Evolutionary conservation across 2,329 filamentous ascomycete species (phyloP).

Genomic region (Neofusicoccum laricinum): DNA sequence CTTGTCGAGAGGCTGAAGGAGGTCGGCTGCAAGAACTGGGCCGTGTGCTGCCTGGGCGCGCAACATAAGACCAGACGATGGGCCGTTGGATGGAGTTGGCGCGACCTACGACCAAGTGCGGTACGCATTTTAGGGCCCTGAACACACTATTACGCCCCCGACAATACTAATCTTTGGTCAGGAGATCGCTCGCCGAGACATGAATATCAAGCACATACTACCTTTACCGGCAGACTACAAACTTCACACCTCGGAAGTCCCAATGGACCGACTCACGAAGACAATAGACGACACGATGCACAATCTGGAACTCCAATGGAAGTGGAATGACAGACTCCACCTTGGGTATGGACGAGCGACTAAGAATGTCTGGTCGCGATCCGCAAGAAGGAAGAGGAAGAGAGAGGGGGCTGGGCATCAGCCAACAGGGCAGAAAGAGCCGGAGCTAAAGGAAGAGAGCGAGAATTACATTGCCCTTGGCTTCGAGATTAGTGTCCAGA

Average conservation of each 20-base stretch:
- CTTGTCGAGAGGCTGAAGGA: constrained; percentile 59
- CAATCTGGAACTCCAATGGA: constrained; percentile 62
- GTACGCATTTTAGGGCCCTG: not conserved
- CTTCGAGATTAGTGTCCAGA: constrained; percentile 34
- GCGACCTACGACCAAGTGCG: constrained; percentile 1
- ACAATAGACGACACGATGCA: constrained; percentile 5
- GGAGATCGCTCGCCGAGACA: constrained; percentile 3
- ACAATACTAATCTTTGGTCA: not conserved
- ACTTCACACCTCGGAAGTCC: constrained; percentile 36
- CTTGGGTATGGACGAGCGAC: constrained; percentile 62
- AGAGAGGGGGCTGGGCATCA: constrained; percentile 4
- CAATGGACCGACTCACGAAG: constrained; percentile 24
- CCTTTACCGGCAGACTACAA: constrained; percentile 26
- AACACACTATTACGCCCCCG: constrained; percentile 50
- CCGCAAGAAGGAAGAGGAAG: not conserved
- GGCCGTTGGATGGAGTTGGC: constrained; percentile 71
- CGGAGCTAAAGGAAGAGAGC: constrained; percentile 27
- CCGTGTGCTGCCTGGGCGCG: constrained; percentile 75
- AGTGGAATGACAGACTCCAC: constrained; percentile 54
- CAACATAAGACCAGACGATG: constrained; percentile 75
- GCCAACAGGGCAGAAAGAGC: not conserved
- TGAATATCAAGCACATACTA: constrained; percentile 44
- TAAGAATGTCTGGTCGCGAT: constrained; percentile 61
- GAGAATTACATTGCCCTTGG: constrained; percentile 37
- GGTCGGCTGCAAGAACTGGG: constrained; percentile 57